Base-by-base conservation (phyloP, 345 rosid genomes). In the Iberis pinnata region DNA sequence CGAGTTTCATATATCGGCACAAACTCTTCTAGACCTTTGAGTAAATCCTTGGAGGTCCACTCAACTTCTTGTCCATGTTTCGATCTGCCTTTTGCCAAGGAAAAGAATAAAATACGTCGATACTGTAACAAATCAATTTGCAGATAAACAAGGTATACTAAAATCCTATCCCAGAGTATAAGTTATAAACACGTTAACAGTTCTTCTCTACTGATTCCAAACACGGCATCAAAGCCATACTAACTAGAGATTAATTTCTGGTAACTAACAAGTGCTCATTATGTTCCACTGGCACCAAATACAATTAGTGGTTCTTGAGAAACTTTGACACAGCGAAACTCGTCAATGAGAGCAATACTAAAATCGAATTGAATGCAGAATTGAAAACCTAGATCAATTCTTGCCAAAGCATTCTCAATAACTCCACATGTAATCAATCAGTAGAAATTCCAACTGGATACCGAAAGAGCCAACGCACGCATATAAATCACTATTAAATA, bases 1-100 rank as follows among this genome's bases (percentile, higher is more conserved):
- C 99, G 76, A n/a, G 80, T 76, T 73, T 93, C 99, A 62, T 93
- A 93, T 59, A 83, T 80, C 3, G 86, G 89, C 22, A 93, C 82
- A 75, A 93, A 93, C 76, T 88, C 97, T 75, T 83, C 97, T 58
- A 88, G 64, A 50, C 74, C 97, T 70, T 86, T 88, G 67, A 78
- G 67, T 63, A 93, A 74, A 73, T 93, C 99, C 72, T 93, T 88
- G 70, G 88, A 56, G 37, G 95, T 88, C 99, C 99, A 93, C 61
- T 80, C 85, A 59, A 93, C 97, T 40, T 74, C 80, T 73, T 83
- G 85, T 60, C 94, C 97, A 63, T 78, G 94, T 93, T 86, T 93
- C 87, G 99, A 82, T 88, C 99, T 93, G 97, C 99, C 99, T 88
- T 84, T 88, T 79, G 78, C 76, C 83, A 83, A 81, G 73, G 80